Evolutionary conservation across 2,329 filamentous ascomycete species (phyloP), one percentile per base, ranked within the genome.

Genomic region (Fusarium sp.): DNA sequence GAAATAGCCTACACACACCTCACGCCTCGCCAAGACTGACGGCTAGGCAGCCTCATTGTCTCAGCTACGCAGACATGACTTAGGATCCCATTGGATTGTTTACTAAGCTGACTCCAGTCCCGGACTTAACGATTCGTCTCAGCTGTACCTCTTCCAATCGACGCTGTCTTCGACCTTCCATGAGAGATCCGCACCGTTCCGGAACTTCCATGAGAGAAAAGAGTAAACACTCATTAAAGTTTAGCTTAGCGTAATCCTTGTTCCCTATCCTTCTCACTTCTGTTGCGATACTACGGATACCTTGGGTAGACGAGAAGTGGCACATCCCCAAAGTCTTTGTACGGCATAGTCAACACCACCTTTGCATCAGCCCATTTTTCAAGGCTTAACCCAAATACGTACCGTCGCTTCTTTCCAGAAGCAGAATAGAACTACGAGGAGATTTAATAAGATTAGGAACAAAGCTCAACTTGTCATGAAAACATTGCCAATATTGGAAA

Each of bases 341-440:
- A 17, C 17, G 5, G 35, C n/a, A 37, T 17, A 37, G n/a, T 5
- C n/a, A 19, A n/a, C 4, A 56, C 59, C 4, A 56, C 59, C 53
- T 58, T 58, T 72, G 56, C 67, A 73, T 73, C 71, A 71, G 64
- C 67, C 71, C 71, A 73, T 69, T 67, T 43, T 56, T 58, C 50
- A 71, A 62, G 60, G 45, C 53, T 58, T 56, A 37, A 49, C 45
- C 48, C 45, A 35, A 45, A 51, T 56, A 27, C 50, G 35, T 37
- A 37, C n/a, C n/a, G 4, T n/a, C 49, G 47, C 56, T 59, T 49
- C 51, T 58, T 72, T 72, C 70, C 67, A 72, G 70, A 72, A 70
- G 63, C 23, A 55, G 66, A 39, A 71, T 71, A 66, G 68, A 70
- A 70, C 63, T 6, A 62, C 68, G 49, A 65, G 55, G 10, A 10